Base-by-base conservation (phyloP, 768 basidiomycete species). In the Gelatoporia subvermispora region DNA sequence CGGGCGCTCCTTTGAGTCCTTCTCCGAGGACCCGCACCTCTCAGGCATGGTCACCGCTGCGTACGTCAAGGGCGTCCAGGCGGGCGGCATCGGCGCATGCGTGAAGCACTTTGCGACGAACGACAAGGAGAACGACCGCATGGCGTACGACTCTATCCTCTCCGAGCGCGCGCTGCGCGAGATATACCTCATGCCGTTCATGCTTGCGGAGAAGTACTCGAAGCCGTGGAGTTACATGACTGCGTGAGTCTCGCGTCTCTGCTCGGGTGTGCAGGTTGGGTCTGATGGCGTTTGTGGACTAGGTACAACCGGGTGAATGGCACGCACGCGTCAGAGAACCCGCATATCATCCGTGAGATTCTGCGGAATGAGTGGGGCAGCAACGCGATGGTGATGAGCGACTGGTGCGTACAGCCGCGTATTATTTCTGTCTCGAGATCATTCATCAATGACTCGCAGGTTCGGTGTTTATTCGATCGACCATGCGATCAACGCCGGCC, bases 81-180 rank as follows among this genome's bases (percentile, higher is more conserved):
- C 65, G 17, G 77, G 78, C n/a, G 88, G 88, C 1, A 80, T 93
- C 39, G 85, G 83, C 17, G 75, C 80, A 4, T 75, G 84, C 3
- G 84, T 91, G 70, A 92, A 92, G 62, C 90, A 92, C 61, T 91
- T 87, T 53, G 81, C 84, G 17, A 81, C 77, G 20, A 92, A 91
- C 58, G 89, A 92, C 68, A 88, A 89, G 64, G 88, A 91, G 62
- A 76, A 88, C 52, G 85, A 87, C 56, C 76, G 85, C 9, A 75
- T 79, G 65, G 84, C 66, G 22, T 86, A 81, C 54, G 70, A 81
- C 59, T 70, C 69, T 35, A 63, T 79, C 51, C 63, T 79, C 55
- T 68, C 70, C 48, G 72, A 73, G 54, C 69, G 77, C 24, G 75
- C 77, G 3, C 67, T 82, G 23, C 62, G 81, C n/a, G 80, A 81